Conservation (phyloP, 352 stramenopile species). For the Salisapilia sapeloensis region DNA sequence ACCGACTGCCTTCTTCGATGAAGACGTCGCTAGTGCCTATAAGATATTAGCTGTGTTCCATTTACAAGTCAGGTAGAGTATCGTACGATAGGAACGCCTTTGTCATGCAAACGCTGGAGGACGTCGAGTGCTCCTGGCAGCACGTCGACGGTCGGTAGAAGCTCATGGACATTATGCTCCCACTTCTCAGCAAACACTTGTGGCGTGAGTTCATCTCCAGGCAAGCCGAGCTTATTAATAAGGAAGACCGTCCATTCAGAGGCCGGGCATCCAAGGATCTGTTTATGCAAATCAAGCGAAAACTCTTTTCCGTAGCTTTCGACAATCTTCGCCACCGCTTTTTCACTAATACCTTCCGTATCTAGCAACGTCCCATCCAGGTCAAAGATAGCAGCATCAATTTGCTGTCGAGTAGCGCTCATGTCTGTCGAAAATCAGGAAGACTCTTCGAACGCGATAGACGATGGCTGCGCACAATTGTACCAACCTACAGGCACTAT, state of each 20-base stretch:
- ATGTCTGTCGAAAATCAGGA: background rate
- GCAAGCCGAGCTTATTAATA: conserved; percentile 23
- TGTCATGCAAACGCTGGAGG: conserved; percentile 21
- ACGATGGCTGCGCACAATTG: too few relatives aligned
- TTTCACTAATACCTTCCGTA: conserved; percentile 52
- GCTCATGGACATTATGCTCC: conserved; percentile 33
- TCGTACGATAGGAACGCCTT: conserved; percentile 22
- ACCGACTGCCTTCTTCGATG: conserved; percentile 36
- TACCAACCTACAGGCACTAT: too few relatives aligned
- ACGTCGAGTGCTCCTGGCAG: conserved; percentile 33
- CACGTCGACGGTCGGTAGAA: conserved; percentile 30
- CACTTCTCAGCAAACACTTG: conserved; percentile 40
- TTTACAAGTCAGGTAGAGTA: too few relatives aligned
- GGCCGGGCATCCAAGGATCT: conserved; percentile 45
- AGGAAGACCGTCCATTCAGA: conserved; percentile 60
- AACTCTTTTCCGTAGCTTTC: conserved; percentile 37
- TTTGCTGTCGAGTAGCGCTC: conserved; percentile 5
- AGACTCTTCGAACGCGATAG: too few relatives aligned
- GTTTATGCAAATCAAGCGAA: conserved; percentile 47
- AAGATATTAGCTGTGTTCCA: too few relatives aligned
- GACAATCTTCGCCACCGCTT: conserved; percentile 33
- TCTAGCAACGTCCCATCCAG: conserved; percentile 73
- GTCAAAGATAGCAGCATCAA: conserved; percentile 56
- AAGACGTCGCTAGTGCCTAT: conserved; percentile 51
- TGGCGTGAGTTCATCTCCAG: conserved; percentile 17